These are phyloP conservation scores for Ogataea dorogensis DNA, from an alignment of 805 yeast species.

Conservation along the genomic window DNA sequence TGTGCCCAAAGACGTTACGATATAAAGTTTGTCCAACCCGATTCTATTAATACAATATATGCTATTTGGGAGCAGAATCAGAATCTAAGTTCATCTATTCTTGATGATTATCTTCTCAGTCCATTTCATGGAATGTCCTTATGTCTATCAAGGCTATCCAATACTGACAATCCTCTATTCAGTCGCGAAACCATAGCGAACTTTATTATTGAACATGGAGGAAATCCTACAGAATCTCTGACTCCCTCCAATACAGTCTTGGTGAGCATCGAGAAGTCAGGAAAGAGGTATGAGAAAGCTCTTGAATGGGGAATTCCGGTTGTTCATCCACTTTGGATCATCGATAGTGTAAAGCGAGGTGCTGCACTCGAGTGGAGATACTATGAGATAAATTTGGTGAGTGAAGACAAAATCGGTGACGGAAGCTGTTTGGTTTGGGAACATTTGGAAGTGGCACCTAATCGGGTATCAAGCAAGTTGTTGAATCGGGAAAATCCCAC, in stretches of 20 bases:
- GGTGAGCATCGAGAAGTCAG: constrained; percentile 49
- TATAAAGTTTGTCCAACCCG: constrained; percentile 51
- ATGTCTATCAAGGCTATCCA: constrained; percentile 43
- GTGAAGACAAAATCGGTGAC: constrained; percentile 23
- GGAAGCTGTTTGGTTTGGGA: constrained; percentile 42
- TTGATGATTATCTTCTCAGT: constrained; percentile 32
- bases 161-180: constrained; percentile 21
- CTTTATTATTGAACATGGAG: constrained; percentile 45
- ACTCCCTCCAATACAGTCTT: constrained; percentile 44
- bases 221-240: constrained; percentile 49
- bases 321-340: constrained; percentile 51
- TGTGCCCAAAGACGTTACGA: constrained; percentile 53
- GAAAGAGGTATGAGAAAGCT: constrained; percentile 53
- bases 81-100: constrained; percentile 6
- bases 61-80: constrained; percentile 53
- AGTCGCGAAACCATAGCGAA: constrained; percentile 34
- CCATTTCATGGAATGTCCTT: constrained; percentile 45
- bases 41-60: constrained; percentile 44
- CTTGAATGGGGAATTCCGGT: constrained; percentile 51
- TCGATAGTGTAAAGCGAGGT: constrained; percentile 44
- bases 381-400: constrained; percentile 35
- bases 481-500: not conserved
- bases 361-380: constrained; percentile 41
- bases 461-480: constrained; percentile 7
- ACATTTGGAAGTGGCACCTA: constrained; percentile 4